These are phyloP conservation scores for Kickxella alabastrina DNA, from an alignment of 192 early-diverging fungal genomes.

Conservation along the genomic window DNA sequence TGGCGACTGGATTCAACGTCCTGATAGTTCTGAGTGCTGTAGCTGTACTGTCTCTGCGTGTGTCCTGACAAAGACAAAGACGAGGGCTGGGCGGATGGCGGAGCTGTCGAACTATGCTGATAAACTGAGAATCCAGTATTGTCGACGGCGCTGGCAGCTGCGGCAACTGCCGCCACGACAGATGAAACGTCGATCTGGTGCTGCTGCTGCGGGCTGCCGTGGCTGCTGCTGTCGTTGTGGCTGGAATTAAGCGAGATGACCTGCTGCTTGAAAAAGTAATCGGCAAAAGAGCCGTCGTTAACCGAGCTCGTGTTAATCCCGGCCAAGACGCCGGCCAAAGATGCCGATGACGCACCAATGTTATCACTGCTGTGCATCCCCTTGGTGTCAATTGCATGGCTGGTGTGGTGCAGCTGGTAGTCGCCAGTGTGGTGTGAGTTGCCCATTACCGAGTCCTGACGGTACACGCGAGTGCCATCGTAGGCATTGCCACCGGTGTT, in stretches of 20 bases:
- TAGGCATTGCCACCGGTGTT: neutral
- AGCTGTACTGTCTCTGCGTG: conserved; percentile 15
- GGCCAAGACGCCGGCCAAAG: conserved; percentile 11
- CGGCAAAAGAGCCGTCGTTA: conserved; percentile 24
- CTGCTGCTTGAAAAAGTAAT: conserved; percentile 47
- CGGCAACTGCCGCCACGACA: conserved; percentile 41
- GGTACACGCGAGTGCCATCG: conserved; percentile 20
- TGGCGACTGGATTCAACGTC: conserved; percentile 10
- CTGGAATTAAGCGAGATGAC: conserved; percentile 6
- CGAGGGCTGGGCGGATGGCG: conserved; percentile 7
- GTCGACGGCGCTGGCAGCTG: conserved; percentile 12
- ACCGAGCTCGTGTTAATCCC: conserved; percentile 12
- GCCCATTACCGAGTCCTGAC: conserved; percentile 24
- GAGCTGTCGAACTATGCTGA: conserved; percentile 6
- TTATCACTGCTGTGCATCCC: neutral
- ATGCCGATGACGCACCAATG: conserved; percentile 1
- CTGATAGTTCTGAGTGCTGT: conserved; percentile 11
- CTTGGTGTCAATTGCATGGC: conserved; percentile 6
- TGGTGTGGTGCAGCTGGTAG: conserved; percentile 12
- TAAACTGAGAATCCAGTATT: neutral
- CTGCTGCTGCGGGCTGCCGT: conserved; percentile 4
- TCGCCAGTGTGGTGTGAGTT: conserved; percentile 12
- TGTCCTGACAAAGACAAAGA: conserved; percentile 6
- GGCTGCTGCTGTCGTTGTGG: neutral
- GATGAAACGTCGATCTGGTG: conserved; percentile 18